phyloP scores from a whole-genome alignment of 139 green algal genomes.

The Chara braunii region DNA sequence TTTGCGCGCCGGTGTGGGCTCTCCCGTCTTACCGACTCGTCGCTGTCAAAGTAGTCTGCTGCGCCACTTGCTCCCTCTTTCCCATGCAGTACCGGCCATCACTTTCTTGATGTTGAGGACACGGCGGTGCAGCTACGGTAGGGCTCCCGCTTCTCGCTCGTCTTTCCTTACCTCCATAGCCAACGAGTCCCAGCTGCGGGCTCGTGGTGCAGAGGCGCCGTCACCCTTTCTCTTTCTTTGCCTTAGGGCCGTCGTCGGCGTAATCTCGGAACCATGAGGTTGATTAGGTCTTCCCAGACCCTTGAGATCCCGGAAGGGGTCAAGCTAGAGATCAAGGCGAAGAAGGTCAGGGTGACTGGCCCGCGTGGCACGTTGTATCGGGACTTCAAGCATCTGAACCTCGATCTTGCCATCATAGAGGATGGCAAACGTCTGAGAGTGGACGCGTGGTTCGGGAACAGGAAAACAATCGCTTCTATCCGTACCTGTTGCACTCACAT shows the following conservation, averaged over 20 bases:
- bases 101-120: too few species aligned
- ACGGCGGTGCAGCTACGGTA: too few species aligned
- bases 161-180: too few species aligned
- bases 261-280: conserved; percentile 34
- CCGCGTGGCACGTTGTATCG: conserved; percentile 34
- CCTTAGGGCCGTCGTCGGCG: neutral
- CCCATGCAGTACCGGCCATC: too few species aligned
- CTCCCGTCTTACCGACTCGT: too few species aligned
- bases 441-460: conserved; percentile 66
- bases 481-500: conserved; percentile 83
- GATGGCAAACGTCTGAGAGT: conserved; percentile 13
- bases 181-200: too few species aligned
- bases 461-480: conserved; percentile 86
- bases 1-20: too few species aligned
- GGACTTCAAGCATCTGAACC: conserved; percentile 35
- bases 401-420: conserved; percentile 35
- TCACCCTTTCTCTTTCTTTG: neutral
- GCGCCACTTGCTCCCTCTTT: too few species aligned
- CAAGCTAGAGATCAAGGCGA: conserved; percentile 41
- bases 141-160: too few species aligned
- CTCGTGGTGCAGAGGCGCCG: too few species aligned
- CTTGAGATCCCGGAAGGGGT: conserved; percentile 44
- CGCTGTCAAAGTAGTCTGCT: too few species aligned
- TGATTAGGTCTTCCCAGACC: conserved; percentile 22
- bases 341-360: conserved; percentile 42